phyloP scores from a whole-genome alignment of 495 filamentous ascomycete genomes.

The Trichodelitschia bisporula region DNA sequence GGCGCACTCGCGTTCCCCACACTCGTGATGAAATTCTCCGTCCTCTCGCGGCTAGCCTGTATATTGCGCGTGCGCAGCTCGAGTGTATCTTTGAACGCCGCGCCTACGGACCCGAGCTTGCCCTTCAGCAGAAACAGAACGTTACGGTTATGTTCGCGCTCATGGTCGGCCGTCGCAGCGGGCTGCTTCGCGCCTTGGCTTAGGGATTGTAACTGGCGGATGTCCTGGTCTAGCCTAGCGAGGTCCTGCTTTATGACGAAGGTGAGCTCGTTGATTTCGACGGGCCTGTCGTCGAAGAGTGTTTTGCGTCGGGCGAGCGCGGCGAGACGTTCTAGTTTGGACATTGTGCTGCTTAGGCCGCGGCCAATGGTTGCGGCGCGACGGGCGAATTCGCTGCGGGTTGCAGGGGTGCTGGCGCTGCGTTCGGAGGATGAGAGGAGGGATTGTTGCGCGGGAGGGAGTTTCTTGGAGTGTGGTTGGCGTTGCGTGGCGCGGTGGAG shows the following conservation, averaged over 20 bases:
- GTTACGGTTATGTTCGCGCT: slow-evolving; percentile 93
- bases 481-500: slow-evolving; percentile 60
- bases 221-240: slow-evolving; percentile 66
- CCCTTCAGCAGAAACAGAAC: slow-evolving; percentile 83
- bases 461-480: slow-evolving; percentile 35
- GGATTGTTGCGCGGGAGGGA: slow-evolving; percentile 53
- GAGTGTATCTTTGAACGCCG: slow-evolving; percentile 90
- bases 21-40: slow-evolving; percentile 87
- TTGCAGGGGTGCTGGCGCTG: slow-evolving; percentile 16
- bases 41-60: slow-evolving; percentile 71
- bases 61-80: slow-evolving; percentile 97
- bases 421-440: slow-evolving; percentile 46
- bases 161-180: slow-evolving; percentile 31
- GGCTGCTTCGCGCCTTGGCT: slow-evolving; percentile 24
- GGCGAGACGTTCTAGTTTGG: slow-evolving; percentile 75
- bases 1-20: slow-evolving; percentile 49
- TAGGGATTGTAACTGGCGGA: slow-evolving; percentile 53
- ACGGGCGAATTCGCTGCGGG: slow-evolving; percentile 76
- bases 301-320: slow-evolving; percentile 90
- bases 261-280: slow-evolving; percentile 90
- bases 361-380: slow-evolving; percentile 67
- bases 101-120: slow-evolving; percentile 79
- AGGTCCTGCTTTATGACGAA: slow-evolving; percentile 96
- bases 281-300: slow-evolving; percentile 84
- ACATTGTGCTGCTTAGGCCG: slow-evolving; percentile 78